phyloP scores from a whole-genome alignment of 163 green algal genomes.

The Scenedesmus sp. region DNA sequence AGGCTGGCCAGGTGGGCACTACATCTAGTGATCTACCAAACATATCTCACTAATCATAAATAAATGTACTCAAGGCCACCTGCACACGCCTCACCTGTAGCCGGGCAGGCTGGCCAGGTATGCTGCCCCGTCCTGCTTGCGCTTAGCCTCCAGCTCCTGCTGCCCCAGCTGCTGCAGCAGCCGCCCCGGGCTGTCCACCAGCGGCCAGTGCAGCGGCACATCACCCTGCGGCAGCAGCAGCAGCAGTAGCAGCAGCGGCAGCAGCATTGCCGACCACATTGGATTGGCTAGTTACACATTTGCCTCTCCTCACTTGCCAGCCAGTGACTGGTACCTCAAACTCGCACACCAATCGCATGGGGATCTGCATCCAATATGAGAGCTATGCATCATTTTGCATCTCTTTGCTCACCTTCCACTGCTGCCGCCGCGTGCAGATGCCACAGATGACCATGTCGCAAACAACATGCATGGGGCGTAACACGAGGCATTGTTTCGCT shows the following conservation, averaged over 20 bases:
- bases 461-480: no score
- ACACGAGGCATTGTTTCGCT: no score
- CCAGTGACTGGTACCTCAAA: no score
- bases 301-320: no score
- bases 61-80: neutral
- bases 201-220: constrained; percentile 87
- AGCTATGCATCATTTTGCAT: no score
- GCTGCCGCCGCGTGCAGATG: constrained; percentile 88
- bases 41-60: neutral
- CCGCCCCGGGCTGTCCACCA: constrained; percentile 73
- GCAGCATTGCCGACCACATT: neutral
- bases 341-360: no score
- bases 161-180: constrained; percentile 78
- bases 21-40: no score
- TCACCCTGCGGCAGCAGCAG: constrained; percentile 63
- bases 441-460: constrained; percentile 88
- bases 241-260: neutral
- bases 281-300: neutral
- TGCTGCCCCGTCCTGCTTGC: constrained; percentile 75
- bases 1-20: neutral
- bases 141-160: constrained; percentile 86
- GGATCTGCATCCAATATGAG: no score
- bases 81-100: neutral
- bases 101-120: constrained; percentile 18
- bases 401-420: constrained; percentile 77